A percentile compares a stretch with the other conserved stretches of the same genome.
These are phyloP conservation scores for Trypanosoma grayi DNA, from an alignment of 208 protist species.

Conservation along the genomic window DNA sequence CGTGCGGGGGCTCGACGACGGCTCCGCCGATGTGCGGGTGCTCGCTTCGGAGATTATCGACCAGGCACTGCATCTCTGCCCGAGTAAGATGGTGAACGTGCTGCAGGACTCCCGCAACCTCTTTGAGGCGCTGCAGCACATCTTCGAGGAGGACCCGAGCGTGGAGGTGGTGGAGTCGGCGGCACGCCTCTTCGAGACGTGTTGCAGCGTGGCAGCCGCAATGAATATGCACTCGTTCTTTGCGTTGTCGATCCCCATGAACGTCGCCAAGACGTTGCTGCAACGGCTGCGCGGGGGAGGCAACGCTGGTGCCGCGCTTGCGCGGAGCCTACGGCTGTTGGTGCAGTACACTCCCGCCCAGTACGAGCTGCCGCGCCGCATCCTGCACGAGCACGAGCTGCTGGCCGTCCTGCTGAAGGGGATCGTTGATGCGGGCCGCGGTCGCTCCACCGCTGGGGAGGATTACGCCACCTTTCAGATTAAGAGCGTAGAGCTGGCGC, in stretches of 20 bases:
- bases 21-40: slow-evolving; percentile 5
- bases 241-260: not conserved
- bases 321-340: slow-evolving; percentile 10
- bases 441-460: slow-evolving; percentile 4
- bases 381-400: slow-evolving; percentile 2
- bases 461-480: slow-evolving; percentile 18
- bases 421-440: slow-evolving; percentile 22
- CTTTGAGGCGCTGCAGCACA: not conserved
- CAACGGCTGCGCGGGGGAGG: slow-evolving; percentile 5
- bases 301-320: not conserved
- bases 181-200: slow-evolving; percentile 2
- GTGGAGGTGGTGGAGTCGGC: slow-evolving; percentile 9
- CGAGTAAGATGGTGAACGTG: not conserved
- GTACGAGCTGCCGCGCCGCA: slow-evolving; percentile 4
- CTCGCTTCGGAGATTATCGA: slow-evolving; percentile 16
- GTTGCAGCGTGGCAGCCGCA: not conserved
- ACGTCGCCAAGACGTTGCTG: slow-evolving; percentile 4
- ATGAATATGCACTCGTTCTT: slow-evolving; percentile 6
- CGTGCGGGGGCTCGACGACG: not conserved
- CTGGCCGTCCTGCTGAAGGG: slow-evolving; percentile 15
- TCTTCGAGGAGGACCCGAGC: slow-evolving; percentile 5
- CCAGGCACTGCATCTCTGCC: not conserved
- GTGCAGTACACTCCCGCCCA: slow-evolving; percentile 11
- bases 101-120: slow-evolving; percentile 2
- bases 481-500: slow-evolving; percentile 15